phyloP scores from a whole-genome alignment of 495 filamentous ascomycete genomes.

The Annulohypoxylon bovei region DNA sequence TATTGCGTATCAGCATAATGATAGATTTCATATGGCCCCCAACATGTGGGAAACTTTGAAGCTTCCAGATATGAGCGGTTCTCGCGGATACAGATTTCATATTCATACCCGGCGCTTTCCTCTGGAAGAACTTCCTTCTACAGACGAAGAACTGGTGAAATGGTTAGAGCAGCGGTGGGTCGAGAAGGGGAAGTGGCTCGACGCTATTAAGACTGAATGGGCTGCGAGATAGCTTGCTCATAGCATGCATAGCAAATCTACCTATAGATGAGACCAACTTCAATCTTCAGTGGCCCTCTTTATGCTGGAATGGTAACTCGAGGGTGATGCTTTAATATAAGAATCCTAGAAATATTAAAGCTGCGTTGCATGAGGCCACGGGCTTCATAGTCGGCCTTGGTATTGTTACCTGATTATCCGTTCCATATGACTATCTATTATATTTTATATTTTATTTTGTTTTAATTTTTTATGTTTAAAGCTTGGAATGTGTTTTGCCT shows the following conservation, averaged over 20 bases:
- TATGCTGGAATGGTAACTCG: slow-evolving; percentile 1
- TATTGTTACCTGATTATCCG: slow-evolving; percentile 25
- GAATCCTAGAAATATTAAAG: slow-evolving; percentile 16
- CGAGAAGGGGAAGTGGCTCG: slow-evolving; percentile 63
- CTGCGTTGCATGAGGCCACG: slow-evolving; percentile 22
- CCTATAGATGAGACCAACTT: not conserved
- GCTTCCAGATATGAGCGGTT: slow-evolving; percentile 48
- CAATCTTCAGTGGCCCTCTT: not conserved
- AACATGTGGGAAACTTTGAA: slow-evolving; percentile 63
- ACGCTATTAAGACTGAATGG: slow-evolving; percentile 49
- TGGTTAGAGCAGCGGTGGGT: slow-evolving; percentile 66
- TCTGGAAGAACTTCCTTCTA: slow-evolving; percentile 57
- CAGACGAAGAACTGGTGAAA: slow-evolving; percentile 55
- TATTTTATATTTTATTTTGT: too few species aligned
- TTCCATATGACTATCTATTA: slow-evolving; percentile 19
- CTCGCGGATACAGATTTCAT: slow-evolving; percentile 58
- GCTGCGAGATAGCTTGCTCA: slow-evolving; percentile 2
- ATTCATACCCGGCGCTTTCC: slow-evolving; percentile 60
- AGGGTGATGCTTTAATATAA: slow-evolving; percentile 30
- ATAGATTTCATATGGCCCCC: slow-evolving; percentile 58
- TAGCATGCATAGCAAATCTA: not conserved
- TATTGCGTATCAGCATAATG: slow-evolving; percentile 62
- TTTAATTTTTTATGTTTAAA: slow-evolving; percentile 3
- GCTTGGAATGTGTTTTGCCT: slow-evolving; percentile 29
- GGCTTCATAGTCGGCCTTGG: slow-evolving; percentile 18